Evolutionary conservation across 148 eudicot genomes (phyloP), one percentile per base, ranked within the genome.

Genomic region (Polygonum maritimum): DNA sequence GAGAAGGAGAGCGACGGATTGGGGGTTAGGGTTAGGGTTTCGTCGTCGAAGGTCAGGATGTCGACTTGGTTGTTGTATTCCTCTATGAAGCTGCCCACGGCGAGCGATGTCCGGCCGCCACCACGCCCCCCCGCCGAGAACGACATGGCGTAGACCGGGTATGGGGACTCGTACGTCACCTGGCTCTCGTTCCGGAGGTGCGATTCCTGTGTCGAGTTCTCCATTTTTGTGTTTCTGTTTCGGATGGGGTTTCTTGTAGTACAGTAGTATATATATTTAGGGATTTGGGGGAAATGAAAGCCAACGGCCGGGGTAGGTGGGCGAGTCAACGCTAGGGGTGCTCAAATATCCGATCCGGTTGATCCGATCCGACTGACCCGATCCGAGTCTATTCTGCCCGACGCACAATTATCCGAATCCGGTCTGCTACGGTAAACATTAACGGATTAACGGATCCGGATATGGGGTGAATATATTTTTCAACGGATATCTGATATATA

Each of bases 11-110:
- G 93, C 35, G 72, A 74, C 15, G 97, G 89, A 78, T 84, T 74
- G 33, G 79, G 79, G 8, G 63, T 83, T 72, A 95, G 81, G 82
- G 90, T 75, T 26, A 86, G 87, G 81, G 90, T 75, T 49, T 87
- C 82, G 26, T 87, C 86, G 40, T 87, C 85, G 85, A 96, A 92
- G 2, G 87, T 57, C 39, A 96, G 82, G 47, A 92, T 74, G 78
- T 92, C 90, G 81, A 96, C 83, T 14, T 85, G 87, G 76, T 96
- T 92, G 84, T 83, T 84, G 82, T 81, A 86, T 5, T 92, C 98
- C 52, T 96, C 99, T 57, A 92, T 58, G 87, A 89, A 96, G 77
- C 90, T 87, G 47, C 97, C 98, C 78, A 92, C 83, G 80, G 99
- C 96, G 84, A 92, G 65, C 45, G 60, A 1, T 19, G 81, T 81